These are phyloP conservation scores for Taphrina deformans DNA, from an alignment of 1,139 yeast genomes.

Conservation along the genomic window DNA sequence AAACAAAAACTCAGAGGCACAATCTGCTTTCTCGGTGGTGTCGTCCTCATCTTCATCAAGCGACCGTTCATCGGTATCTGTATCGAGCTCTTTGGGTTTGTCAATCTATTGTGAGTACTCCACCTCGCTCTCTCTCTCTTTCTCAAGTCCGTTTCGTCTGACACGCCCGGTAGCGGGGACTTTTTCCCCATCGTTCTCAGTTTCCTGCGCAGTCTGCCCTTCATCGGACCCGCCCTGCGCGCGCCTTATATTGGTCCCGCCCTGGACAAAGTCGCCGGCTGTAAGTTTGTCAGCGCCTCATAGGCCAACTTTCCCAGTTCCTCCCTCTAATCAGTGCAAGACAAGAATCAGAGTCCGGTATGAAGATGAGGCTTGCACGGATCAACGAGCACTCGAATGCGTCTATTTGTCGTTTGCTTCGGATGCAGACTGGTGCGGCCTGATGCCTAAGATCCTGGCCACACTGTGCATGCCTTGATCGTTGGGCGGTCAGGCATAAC, in stretches of 20 bases:
- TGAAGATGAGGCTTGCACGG: background rate
- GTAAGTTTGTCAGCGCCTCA: background rate
- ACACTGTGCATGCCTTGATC: too few species aligned
- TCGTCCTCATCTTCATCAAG: conserved; percentile 69
- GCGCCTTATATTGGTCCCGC: conserved; percentile 67
- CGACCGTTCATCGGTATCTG: conserved; percentile 81
- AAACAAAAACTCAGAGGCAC: conserved; percentile 87
- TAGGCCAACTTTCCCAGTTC: background rate
- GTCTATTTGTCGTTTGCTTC: too few species aligned
- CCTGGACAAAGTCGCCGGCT: conserved; percentile 28
- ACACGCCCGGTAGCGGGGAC: conserved; percentile 47
- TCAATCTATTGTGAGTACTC: conserved; percentile 60
- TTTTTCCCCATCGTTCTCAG: conserved; percentile 88
- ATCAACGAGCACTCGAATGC: background rate
- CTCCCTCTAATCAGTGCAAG: background rate
- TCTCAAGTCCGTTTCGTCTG: background rate
- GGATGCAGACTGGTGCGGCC: too few species aligned
- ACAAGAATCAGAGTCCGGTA: conserved; percentile 16
- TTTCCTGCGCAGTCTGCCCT: conserved; percentile 81
- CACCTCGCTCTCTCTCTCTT: too few species aligned
- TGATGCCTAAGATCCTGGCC: too few species aligned
- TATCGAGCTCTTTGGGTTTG: conserved; percentile 80
- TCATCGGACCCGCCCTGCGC: conserved; percentile 81
- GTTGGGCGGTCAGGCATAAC: too few species aligned
- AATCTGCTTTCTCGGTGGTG: conserved; percentile 71